phyloP scores from a whole-genome alignment of 805 yeast species.

The Lachancea lanzarotensis region DNA sequence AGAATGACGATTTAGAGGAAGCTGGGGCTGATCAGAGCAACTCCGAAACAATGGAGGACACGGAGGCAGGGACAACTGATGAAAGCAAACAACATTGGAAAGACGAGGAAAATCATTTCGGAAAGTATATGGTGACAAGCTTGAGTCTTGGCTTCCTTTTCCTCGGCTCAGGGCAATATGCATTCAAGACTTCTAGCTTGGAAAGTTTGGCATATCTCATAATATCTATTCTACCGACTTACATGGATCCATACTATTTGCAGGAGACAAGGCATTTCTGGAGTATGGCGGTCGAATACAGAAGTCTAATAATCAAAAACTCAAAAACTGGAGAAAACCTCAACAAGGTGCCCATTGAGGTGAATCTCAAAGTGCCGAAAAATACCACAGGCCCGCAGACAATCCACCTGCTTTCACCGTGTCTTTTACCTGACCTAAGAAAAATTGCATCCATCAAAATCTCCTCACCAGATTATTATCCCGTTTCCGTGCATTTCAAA shows the following conservation, averaged over 20 bases:
- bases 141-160: constrained; percentile 83
- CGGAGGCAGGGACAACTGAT: constrained; percentile 6
- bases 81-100: constrained; percentile 5
- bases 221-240: constrained; percentile 65
- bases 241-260: constrained; percentile 42
- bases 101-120: constrained; percentile 40
- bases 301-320: constrained; percentile 76
- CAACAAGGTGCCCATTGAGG: constrained; percentile 36
- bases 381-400: not conserved
- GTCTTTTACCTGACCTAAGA: constrained; percentile 56
- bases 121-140: constrained; percentile 70
- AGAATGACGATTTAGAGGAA: constrained; percentile 3
- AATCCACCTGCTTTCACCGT: constrained; percentile 47
- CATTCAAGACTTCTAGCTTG: constrained; percentile 56
- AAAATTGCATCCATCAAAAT: constrained; percentile 45
- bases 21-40: constrained; percentile 6
- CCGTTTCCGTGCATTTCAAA: constrained; percentile 38
- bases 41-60: constrained; percentile 4
- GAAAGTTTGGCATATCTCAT: constrained; percentile 39
- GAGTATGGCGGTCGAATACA: constrained; percentile 73
- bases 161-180: constrained; percentile 88
- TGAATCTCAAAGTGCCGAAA: constrained; percentile 20
- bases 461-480: constrained; percentile 44
- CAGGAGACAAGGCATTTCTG: constrained; percentile 88
- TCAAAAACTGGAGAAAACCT: constrained; percentile 53